phyloP scores from a whole-genome alignment of 2,329 filamentous ascomycete species.

The Trichoderma sp. region DNA sequence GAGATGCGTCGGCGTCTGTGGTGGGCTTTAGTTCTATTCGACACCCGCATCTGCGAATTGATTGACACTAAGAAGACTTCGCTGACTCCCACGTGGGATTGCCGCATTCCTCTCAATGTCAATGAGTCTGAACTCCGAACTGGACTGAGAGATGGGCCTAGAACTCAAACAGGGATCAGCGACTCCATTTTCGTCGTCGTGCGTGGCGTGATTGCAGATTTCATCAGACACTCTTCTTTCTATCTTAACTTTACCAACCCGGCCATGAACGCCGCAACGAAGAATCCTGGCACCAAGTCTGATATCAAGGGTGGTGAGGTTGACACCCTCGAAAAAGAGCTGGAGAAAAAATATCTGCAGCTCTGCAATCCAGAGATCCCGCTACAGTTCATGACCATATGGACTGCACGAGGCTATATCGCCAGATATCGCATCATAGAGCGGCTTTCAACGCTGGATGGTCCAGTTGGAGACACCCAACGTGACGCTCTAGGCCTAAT shows the following conservation, averaged over 20 bases:
- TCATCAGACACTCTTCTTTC: background rate
- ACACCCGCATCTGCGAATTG: conserved; percentile 57
- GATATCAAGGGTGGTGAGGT: background rate
- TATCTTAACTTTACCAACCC: background rate
- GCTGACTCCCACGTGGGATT: conserved; percentile 44
- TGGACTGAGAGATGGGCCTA: background rate
- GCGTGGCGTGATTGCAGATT: conserved; percentile 28
- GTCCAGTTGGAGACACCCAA: background rate
- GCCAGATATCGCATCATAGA: background rate
- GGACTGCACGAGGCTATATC: background rate
- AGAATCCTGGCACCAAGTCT: background rate
- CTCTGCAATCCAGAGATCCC: background rate
- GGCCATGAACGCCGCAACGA: background rate
- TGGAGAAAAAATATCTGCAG: background rate
- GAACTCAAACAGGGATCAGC: background rate
- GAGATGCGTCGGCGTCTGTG: conserved; percentile 63
- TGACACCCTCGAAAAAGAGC: background rate
- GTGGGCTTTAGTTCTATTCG: conserved; percentile 62
- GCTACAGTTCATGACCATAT: background rate
- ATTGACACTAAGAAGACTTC: conserved; percentile 37
- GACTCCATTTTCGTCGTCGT: background rate
- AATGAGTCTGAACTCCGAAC: conserved; percentile 44
- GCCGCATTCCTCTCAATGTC: conserved; percentile 43
- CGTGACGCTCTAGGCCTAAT: background rate
- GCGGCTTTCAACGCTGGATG: background rate